These are phyloP conservation scores for Heliamphora exappendiculata DNA, from an alignment of 148 eudicot species.

Conservation along the genomic window DNA sequence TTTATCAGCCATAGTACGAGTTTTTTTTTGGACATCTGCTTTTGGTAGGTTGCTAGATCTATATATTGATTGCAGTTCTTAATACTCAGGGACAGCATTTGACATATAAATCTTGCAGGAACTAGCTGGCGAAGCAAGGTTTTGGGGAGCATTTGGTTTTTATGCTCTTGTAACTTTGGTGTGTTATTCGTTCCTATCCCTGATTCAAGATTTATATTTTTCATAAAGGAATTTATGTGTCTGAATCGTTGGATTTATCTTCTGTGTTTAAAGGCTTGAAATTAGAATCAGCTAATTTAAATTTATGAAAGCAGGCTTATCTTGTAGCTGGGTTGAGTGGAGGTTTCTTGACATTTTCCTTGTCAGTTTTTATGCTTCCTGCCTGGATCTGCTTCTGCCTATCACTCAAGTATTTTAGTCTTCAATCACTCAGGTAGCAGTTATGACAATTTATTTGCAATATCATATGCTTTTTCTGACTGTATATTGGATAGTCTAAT, in stretches of 20 bases:
- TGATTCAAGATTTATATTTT: neutral
- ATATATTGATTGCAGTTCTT: neutral
- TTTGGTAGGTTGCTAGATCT: neutral
- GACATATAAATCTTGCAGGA: conserved; percentile 40
- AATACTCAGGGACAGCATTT: neutral
- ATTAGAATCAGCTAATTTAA: conserved; percentile 7
- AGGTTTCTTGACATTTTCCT: conserved; percentile 62
- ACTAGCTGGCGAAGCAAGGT: conserved; percentile 53
- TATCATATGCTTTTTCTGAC: neutral
- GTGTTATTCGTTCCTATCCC: conserved; percentile 16
- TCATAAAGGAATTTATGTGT: neutral
- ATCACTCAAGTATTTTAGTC: conserved; percentile 35
- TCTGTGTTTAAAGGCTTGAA: neutral
- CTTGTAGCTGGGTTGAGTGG: conserved; percentile 73
- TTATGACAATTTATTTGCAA: neutral
- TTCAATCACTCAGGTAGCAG: conserved; percentile 60
- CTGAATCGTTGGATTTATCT: neutral
- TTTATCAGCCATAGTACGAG: too few species aligned
- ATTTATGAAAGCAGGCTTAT: conserved; percentile 55
- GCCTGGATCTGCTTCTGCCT: conserved; percentile 55
- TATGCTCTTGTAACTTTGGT: conserved; percentile 74
- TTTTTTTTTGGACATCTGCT: neutral
- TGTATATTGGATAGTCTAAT: neutral
- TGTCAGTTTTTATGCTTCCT: conserved; percentile 64
- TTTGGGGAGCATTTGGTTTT: conserved; percentile 94